These are phyloP conservation scores for Larix kaempferi DNA, from an alignment of 75 land plant species.

Conservation along the genomic window DNA sequence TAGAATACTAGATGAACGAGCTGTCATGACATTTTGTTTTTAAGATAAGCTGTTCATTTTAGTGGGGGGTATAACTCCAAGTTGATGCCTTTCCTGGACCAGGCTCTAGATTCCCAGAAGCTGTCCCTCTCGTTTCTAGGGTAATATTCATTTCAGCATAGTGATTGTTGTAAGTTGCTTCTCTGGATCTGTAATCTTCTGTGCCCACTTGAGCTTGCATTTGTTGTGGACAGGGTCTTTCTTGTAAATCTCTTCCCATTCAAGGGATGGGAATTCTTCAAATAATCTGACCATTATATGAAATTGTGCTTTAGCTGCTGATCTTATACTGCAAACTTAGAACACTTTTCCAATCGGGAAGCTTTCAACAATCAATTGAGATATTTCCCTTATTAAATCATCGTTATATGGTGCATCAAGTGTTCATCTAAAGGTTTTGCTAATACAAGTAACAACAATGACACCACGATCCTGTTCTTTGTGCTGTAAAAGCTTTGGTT, in stretches of 20 bases:
- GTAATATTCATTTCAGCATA: background rate
- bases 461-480: slow-evolving; percentile 58
- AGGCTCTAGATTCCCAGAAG: background rate
- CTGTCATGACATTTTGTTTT: background rate
- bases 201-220: background rate
- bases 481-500: slow-evolving; percentile 49
- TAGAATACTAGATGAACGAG: background rate
- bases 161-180: background rate
- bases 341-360: slow-evolving; percentile 20
- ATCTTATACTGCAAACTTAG: no score
- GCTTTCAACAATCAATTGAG: slow-evolving; percentile 58
- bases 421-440: slow-evolving; percentile 72
- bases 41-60: background rate
- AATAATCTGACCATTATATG: background rate
- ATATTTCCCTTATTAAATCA: slow-evolving; percentile 62
- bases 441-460: slow-evolving; percentile 64
- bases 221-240: background rate
- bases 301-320: background rate
- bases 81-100: background rate
- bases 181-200: background rate
- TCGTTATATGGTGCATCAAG: slow-evolving; percentile 79
- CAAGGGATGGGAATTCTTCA: background rate
- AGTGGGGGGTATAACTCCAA: background rate
- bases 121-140: background rate
- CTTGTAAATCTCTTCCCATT: background rate